phyloP scores from a whole-genome alignment of 495 filamentous ascomycete genomes.

The Neurospora sublineolata region DNA sequence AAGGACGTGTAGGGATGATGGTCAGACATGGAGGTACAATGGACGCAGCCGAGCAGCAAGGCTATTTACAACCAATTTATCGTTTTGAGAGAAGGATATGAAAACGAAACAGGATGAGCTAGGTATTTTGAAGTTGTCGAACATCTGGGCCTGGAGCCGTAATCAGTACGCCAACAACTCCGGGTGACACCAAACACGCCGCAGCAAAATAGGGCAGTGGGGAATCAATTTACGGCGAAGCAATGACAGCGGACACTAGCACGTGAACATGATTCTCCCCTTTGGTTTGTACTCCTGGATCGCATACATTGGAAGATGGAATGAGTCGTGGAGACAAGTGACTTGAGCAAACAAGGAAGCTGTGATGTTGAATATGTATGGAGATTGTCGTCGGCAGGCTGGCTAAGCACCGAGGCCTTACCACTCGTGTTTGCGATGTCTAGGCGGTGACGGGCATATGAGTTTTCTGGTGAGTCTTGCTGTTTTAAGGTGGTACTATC shows the following conservation, averaged over 20 bases:
- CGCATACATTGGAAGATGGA: neutral
- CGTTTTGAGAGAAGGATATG: neutral
- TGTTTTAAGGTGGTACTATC: neutral
- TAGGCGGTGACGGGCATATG: neutral
- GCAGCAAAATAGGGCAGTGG: neutral
- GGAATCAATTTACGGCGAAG: neutral
- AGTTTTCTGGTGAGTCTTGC: neutral
- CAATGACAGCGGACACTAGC: neutral
- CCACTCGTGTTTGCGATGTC: neutral
- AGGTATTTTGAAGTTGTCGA: neutral
- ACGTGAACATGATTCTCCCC: neutral
- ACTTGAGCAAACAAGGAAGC: neutral
- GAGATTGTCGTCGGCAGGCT: neutral
- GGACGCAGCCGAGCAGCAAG: neutral
- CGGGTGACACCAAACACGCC: neutral
- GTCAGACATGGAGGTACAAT: neutral
- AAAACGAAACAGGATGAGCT: neutral
- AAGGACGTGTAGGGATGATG: neutral
- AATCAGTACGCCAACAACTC: neutral
- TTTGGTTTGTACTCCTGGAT: neutral
- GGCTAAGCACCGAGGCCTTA: neutral
- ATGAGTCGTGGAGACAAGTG: neutral
- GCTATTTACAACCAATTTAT: neutral
- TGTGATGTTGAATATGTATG: neutral
- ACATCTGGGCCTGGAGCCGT: neutral